phyloP scores from a whole-genome alignment of 768 basidiomycete genomes.

The Lentinula edodes region DNA sequence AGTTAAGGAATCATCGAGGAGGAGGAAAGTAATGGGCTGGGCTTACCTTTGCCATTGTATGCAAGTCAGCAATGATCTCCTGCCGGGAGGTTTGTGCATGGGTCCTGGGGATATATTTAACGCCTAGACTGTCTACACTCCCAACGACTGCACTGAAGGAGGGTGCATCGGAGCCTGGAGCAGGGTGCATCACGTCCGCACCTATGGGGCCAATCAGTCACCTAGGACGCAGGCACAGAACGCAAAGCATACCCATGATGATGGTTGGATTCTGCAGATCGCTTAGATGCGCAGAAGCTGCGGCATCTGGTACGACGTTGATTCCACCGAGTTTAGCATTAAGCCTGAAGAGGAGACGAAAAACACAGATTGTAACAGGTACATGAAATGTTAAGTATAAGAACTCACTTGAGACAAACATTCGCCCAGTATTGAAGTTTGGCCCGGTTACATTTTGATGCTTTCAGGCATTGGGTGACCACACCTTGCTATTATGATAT shows the following conservation, averaged over 20 bases:
- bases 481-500: constrained; percentile 41
- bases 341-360: background rate
- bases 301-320: background rate
- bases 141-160: constrained; percentile 54
- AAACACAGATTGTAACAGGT: background rate
- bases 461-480: constrained; percentile 51
- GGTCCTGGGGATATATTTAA: constrained; percentile 49
- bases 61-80: constrained; percentile 51
- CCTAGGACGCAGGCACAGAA: too few relatives aligned
- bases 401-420: constrained; percentile 41
- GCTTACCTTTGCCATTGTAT: constrained; percentile 37
- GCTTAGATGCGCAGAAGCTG: background rate
- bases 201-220: constrained; percentile 19
- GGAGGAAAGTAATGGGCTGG: too few relatives aligned
- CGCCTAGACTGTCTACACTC: constrained; percentile 44
- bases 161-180: constrained; percentile 49
- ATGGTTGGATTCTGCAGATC: constrained; percentile 6
- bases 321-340: background rate
- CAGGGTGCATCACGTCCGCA: constrained; percentile 56
- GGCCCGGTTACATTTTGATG: constrained; percentile 34
- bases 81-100: constrained; percentile 41
- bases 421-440: constrained; percentile 50
- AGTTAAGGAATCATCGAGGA: too few relatives aligned
- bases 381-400: background rate
- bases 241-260: background rate